These are phyloP conservation scores for Santalum album DNA, from an alignment of 164 flowering plant genomes.

Conservation along the genomic window DNA sequence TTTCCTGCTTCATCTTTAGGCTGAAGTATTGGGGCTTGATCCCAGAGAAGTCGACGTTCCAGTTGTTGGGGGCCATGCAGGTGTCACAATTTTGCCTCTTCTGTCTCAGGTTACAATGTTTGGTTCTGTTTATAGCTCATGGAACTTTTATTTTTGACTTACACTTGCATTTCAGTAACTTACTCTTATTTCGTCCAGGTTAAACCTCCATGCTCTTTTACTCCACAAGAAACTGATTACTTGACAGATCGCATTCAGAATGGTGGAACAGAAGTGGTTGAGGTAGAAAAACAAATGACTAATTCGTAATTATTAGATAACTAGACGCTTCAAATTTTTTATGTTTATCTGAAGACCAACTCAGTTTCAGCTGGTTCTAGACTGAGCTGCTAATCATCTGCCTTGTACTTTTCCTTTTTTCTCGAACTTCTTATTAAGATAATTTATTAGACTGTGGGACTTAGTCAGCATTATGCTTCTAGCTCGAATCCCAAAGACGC, in stretches of 20 bases:
- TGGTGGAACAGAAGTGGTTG: conserved; percentile 56
- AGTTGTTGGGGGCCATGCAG: conserved; percentile 57
- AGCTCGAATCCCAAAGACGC: too few relatives aligned
- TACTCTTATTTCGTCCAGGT: conserved; percentile 20
- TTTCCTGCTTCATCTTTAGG: too few relatives aligned
- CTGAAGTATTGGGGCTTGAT: conserved; percentile 49
- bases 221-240: conserved; percentile 29
- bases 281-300: too few relatives aligned
- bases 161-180: not conserved
- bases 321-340: not conserved
- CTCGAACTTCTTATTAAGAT: too few relatives aligned
- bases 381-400: not conserved
- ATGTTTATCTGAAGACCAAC: not conserved
- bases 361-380: not conserved
- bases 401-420: too few relatives aligned
- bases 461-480: too few relatives aligned
- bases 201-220: conserved; percentile 39
- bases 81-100: conserved; percentile 50
- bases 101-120: conserved; percentile 41
- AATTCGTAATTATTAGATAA: too few relatives aligned
- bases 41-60: conserved; percentile 46
- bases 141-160: too few relatives aligned
- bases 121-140: too few relatives aligned
- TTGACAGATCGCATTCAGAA: conserved; percentile 42
- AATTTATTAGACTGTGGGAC: too few relatives aligned